Base-by-base conservation (phyloP, 768 basidiomycete genomes). In the Scleroderma bovista region DNA sequence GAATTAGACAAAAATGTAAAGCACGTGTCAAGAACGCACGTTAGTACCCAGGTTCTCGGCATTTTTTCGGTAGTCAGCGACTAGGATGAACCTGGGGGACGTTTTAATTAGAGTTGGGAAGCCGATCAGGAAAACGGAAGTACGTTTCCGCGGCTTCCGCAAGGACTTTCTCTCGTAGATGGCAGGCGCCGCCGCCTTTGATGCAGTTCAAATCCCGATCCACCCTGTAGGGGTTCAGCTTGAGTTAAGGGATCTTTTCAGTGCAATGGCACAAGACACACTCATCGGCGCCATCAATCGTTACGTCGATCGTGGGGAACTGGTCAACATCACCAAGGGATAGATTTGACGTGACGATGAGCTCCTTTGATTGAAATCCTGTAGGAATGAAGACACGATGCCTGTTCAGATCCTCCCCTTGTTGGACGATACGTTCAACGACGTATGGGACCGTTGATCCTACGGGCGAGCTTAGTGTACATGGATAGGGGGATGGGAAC, bases 211-310 rank as follows among this genome's bases (percentile, higher is more conserved):
- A 74, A 36, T 80, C 68, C 37, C 75, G 67, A 66, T 97, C 93
- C 20, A 96, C 92, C 70, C 93, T 95, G 62, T 26, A 40, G 41
- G 12, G 22, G 32, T 5, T 5, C 41, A 24, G 23, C 1, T 24
- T 24, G 39, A 43, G 15, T 19, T 51, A 17, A 50, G 26, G 9
- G 17, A 22, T 17, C 23, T 4, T 3, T 20, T 11, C 42, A 43
- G 34, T 20, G 17, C 26, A 9, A 33, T 34, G 22, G 32, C 46
- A 1, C 39, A 8, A 5, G 1, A 68, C 89, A 56, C 57, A 94
- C 91, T 97, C 95, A 55, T 98, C 95, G 3, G 95, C 95, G 39
- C 95, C 95, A 63, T 99, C 96, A 38, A 99, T 82, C 1, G 94
- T 97, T n/a, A 98, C 90, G 60, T 99, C 96, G 48, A 98, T 86